phyloP scores from a whole-genome alignment of 805 yeast genomes.

The Candida ponderosae region DNA sequence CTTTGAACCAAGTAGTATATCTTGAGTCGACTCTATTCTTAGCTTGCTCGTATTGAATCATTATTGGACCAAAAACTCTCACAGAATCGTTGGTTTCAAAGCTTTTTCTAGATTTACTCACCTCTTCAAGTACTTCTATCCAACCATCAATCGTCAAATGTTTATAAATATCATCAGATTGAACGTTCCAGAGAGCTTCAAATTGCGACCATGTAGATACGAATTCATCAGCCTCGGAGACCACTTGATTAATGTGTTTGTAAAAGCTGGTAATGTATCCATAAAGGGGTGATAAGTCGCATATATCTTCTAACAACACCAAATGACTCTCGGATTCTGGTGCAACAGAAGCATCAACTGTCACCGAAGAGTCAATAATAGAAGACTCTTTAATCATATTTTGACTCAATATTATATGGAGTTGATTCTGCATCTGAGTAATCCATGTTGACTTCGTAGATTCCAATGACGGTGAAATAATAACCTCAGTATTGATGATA shows the following conservation, averaged over 20 bases:
- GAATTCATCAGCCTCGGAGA: constrained; percentile 29
- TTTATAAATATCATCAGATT: constrained; percentile 30
- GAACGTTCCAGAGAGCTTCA: constrained; percentile 54
- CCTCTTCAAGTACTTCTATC: constrained; percentile 37
- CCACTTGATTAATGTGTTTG: constrained; percentile 22
- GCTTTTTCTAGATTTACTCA: constrained; percentile 32
- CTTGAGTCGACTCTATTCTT: constrained; percentile 44
- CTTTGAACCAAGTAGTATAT: constrained; percentile 53
- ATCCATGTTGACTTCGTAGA: constrained; percentile 25
- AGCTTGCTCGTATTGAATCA: constrained; percentile 42
- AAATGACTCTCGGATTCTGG: too few relatives aligned
- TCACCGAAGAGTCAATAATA: constrained; percentile 11
- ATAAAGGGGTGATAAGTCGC: too few relatives aligned
- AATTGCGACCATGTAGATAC: constrained; percentile 44
- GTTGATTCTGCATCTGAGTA: constrained; percentile 15
- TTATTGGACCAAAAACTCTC: constrained; percentile 32
- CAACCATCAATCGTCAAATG: constrained; percentile 34
- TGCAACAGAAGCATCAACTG: too few relatives aligned
- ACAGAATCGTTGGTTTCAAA: constrained; percentile 44
- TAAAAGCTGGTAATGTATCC: constrained; percentile 8
- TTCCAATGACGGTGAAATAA: constrained; percentile 33
- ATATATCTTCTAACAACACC: too few relatives aligned
- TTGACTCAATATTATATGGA: constrained; percentile 19
- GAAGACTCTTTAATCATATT: constrained; percentile 13
- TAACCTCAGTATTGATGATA: constrained; percentile 26